Conservation (phyloP, 2,329 filamentous ascomycete genomes). For the Podosphaera fusca region DNA sequence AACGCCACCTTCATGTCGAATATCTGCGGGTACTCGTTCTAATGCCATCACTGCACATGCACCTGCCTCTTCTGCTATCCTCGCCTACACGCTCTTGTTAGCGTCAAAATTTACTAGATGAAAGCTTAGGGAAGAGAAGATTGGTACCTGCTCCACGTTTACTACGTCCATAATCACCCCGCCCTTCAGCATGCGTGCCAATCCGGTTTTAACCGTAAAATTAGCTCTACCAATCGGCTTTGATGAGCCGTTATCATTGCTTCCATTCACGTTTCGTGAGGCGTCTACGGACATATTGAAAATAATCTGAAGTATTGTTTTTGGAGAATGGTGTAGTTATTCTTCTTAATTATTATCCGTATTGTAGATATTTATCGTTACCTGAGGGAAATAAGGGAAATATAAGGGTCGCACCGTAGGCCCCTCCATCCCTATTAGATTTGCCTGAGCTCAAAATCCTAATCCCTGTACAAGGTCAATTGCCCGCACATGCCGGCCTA, state of each 20-base stretch:
- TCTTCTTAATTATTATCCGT: neutral
- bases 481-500: too few species aligned
- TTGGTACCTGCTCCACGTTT: conserved; percentile 51
- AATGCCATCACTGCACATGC: conserved; percentile 96
- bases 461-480: neutral
- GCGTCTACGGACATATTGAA: conserved; percentile 19
- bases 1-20: conserved; percentile 76
- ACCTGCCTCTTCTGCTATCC: conserved; percentile 91
- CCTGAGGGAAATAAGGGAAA: neutral
- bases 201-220: conserved; percentile 81
- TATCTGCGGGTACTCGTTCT: conserved; percentile 91
- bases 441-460: conserved; percentile 11
- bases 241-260: conserved; percentile 8
- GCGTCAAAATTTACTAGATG: neutral
- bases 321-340: neutral
- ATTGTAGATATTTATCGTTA: neutral
- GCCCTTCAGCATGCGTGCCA: conserved; percentile 96
- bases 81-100: conserved; percentile 30
- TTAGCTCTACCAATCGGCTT: conserved; percentile 15
- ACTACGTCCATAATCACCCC: conserved; percentile 99
- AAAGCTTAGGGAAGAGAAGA: neutral
- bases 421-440: conserved; percentile 1
- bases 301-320: neutral
- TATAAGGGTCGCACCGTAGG: neutral
- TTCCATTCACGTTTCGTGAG: conserved; percentile 16